A percentile compares a stretch with the other conserved stretches of the same genome.
Evolutionary conservation across 371 early-diverging fungal species (phyloP).

Genomic region (Circinella minor): DNA sequence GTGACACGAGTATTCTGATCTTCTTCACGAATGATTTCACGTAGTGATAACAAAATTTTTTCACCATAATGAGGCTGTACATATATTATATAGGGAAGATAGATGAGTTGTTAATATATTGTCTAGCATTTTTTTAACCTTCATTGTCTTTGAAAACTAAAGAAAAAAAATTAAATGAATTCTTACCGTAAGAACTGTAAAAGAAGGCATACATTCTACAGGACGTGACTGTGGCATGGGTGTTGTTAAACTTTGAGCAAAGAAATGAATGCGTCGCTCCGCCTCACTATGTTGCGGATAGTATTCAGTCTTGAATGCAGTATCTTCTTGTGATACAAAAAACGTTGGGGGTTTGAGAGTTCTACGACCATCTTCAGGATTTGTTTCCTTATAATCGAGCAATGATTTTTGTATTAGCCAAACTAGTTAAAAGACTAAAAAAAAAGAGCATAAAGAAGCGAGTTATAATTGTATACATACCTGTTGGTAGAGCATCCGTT

Average conservation of each 20-base stretch:
- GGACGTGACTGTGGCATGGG: constrained; percentile 84
- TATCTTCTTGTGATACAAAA: constrained; percentile 83
- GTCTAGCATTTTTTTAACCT: constrained; percentile 68
- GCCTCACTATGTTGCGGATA: constrained; percentile 82
- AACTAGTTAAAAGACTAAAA: no score
- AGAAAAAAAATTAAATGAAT: constrained; percentile 62
- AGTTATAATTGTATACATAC: constrained; percentile 36
- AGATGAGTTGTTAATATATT: constrained; percentile 28
- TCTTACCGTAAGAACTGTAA: constrained; percentile 73
- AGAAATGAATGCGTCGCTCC: constrained; percentile 85
- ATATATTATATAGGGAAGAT: constrained; percentile 81
- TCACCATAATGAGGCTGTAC: constrained; percentile 90
- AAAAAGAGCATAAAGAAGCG: background rate
- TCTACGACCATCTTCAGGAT: constrained; percentile 70
- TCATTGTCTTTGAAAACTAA: constrained; percentile 84
- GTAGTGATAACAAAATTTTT: constrained; percentile 81
- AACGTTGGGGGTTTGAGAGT: constrained; percentile 81
- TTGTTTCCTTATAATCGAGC: constrained; percentile 27
- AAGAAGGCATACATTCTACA: constrained; percentile 83
- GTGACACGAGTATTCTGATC: constrained; percentile 82
- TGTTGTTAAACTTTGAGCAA: constrained; percentile 87
- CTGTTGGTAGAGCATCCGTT: constrained; percentile 81
- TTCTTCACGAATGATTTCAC: constrained; percentile 85
- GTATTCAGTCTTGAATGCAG: constrained; percentile 75
- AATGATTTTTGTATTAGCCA: no score